Evolutionary conservation across 805 yeast species (phyloP), one percentile per base, ranked within the genome.

Genomic region (Ogataea chonburiensis): DNA sequence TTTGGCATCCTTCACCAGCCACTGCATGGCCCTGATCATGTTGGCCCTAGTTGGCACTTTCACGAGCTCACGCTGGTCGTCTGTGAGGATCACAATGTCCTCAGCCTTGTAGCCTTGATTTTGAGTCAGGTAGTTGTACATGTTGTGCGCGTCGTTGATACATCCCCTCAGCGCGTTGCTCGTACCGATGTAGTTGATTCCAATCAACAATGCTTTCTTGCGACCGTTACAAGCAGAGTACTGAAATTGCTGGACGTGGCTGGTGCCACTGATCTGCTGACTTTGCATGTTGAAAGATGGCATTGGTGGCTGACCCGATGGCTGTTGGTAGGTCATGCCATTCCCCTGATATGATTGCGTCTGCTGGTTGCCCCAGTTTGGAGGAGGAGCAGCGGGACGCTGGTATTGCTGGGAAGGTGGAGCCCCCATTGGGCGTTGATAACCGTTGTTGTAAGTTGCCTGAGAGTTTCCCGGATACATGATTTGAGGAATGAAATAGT

Each of bases 121-220:
- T 16, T 52, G 36, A 14, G 66, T 53, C 38, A 62, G 40, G 38
- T 55, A 60, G 28, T 51, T 48, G 34, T 59, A 64, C 68, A 75
- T 73, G 60, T 73, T 75, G 33, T 69, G 60, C 12, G 71, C 86
- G 59, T 86, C 95, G 53, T 86, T 86, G 53, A 86, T 81, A 58
- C 95, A 86, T 1, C 95, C 95, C 28, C 78, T 67, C 30, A 86
- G 62, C 43, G 69, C 73, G 52, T 76, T 80, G 31, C 56, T 59
- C 3, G 81, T 62, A 5, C 88, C 88, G 42, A 75, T 67, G 60
- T 86, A 86, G 62, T 86, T 86, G 57, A 82, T 79, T 9, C 95
- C 95, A 38, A 86, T 69, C 32, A 85, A 54, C 37, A 86, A 56
- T 2, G 95, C 95, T 60, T 86, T 86, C 43, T 78, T 73, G 21